Percentiles rank a stretch among this genome's conserved stretches.
phyloP scores from a whole-genome alignment of 2,329 filamentous ascomycete genomes.

The Pseudogymnoascus sp. region DNA sequence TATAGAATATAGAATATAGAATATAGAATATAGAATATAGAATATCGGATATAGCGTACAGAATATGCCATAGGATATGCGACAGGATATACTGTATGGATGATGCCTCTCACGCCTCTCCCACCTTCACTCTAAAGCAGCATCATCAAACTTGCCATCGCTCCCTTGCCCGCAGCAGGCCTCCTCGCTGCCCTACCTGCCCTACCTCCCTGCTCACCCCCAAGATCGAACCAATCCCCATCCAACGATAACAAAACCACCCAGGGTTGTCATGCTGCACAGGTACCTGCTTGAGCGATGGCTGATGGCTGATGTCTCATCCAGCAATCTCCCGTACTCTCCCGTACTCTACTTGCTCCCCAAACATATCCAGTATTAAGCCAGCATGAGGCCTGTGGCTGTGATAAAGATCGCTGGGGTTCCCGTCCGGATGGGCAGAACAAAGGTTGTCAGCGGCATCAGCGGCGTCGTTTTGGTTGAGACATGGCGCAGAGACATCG shows the following conservation, averaged over 20 bases:
- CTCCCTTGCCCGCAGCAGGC: background rate
- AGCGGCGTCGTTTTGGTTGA: background rate
- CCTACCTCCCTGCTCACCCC: background rate
- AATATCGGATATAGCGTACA: too few species aligned
- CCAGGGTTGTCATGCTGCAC: background rate
- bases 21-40: too few species aligned
- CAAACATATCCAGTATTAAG: background rate
- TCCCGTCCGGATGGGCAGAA: background rate
- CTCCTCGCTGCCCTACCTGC: background rate
- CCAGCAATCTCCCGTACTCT: slow-evolving; percentile 1
- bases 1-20: too few species aligned
- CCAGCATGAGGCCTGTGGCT: background rate
- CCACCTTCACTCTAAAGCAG: background rate
- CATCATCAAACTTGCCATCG: background rate
- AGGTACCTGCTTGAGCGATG: slow-evolving; percentile 5
- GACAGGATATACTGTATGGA: background rate
- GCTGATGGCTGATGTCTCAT: slow-evolving; percentile 2
- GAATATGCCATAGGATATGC: too few species aligned
- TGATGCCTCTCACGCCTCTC: background rate
- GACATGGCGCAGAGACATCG: background rate
- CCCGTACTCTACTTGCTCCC: background rate
- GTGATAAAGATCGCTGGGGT: background rate
- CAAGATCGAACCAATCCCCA: background rate
- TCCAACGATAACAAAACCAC: background rate
- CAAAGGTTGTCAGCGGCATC: background rate